phyloP scores from a whole-genome alignment of 2,329 filamentous ascomycete species.

The Trichoderma sp. region DNA sequence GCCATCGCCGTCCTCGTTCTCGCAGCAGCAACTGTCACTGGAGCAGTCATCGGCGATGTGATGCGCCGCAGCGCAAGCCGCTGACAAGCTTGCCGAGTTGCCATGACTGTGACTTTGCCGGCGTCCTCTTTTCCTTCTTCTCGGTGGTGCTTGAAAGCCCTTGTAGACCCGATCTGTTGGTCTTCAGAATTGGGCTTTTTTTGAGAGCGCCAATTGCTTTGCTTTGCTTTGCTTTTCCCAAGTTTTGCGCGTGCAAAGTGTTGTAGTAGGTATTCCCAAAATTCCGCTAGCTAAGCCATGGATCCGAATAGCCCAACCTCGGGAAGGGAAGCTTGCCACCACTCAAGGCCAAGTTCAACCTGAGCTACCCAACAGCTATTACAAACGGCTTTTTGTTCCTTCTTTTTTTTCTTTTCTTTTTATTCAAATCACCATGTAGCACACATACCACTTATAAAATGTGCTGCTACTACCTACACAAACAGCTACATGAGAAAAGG shows the following conservation, averaged over 20 bases:
- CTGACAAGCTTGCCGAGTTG: constrained; percentile 1
- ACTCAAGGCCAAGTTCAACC: background rate
- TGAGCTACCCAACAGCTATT: background rate
- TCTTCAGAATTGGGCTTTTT: background rate
- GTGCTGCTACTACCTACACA: background rate
- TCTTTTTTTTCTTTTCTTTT: background rate
- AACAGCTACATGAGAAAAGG: background rate
- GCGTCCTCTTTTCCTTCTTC: too few species aligned
- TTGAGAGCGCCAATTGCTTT: background rate
- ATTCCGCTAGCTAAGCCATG: background rate
- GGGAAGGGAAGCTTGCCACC: background rate
- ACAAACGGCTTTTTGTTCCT: background rate
- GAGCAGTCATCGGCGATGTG: background rate
- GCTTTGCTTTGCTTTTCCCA: background rate
- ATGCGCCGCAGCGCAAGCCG: constrained; percentile 21
- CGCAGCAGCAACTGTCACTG: background rate
- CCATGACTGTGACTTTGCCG: background rate
- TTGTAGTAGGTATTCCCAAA: background rate
- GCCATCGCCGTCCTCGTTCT: background rate
- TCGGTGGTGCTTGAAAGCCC: too few species aligned
- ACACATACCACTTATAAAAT: background rate
- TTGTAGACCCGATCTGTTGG: background rate
- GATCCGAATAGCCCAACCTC: background rate
- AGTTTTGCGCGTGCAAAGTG: background rate
- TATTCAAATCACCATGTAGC: background rate